Evolutionary conservation across 2,329 filamentous ascomycete genomes (phyloP).

Genomic region (Dactylellina parvicollis): DNA sequence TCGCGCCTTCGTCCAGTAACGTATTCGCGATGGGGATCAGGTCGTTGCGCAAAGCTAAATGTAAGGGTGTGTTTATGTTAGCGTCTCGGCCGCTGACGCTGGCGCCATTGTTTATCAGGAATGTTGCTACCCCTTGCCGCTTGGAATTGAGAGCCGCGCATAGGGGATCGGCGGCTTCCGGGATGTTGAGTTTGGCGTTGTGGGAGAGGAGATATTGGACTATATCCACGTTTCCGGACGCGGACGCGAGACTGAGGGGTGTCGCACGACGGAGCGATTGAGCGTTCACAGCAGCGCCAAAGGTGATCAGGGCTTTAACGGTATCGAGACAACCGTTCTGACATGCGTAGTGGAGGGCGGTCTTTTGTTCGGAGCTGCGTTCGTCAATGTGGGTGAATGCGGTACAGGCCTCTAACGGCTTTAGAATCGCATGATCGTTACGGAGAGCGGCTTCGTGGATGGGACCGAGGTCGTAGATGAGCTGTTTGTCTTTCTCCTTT

Average conservation of each 20-base stretch:
- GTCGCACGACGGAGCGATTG: conserved; percentile 28
- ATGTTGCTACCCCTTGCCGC: conserved; percentile 19
- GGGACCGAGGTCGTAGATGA: conserved; percentile 36
- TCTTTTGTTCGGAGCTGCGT: conserved; percentile 41
- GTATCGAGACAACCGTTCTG: conserved; percentile 46
- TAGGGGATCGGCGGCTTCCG: conserved; percentile 15
- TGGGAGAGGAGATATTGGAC: conserved; percentile 33
- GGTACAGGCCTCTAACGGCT: conserved; percentile 18
- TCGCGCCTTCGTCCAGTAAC: conserved; percentile 28
- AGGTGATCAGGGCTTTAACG: conserved; percentile 29
- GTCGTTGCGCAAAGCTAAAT: conserved; percentile 20
- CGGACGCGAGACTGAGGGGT: conserved; percentile 33
- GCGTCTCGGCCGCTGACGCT: conserved; percentile 13
- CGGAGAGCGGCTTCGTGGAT: conserved; percentile 49
- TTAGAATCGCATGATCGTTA: conserved; percentile 39
- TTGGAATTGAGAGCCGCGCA: conserved; percentile 31
- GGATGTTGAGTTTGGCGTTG: not conserved
- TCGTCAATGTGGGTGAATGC: conserved; percentile 44
- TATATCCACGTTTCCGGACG: conserved; percentile 28
- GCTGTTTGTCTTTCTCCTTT: conserved; percentile 27
- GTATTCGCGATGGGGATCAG: conserved; percentile 26
- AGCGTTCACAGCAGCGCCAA: conserved; percentile 22
- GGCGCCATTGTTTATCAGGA: conserved; percentile 16
- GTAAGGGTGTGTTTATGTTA: conserved; percentile 15
- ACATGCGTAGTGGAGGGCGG: conserved; percentile 46